Conservation (phyloP, 805 yeast genomes). For the Candida maltosa region DNA sequence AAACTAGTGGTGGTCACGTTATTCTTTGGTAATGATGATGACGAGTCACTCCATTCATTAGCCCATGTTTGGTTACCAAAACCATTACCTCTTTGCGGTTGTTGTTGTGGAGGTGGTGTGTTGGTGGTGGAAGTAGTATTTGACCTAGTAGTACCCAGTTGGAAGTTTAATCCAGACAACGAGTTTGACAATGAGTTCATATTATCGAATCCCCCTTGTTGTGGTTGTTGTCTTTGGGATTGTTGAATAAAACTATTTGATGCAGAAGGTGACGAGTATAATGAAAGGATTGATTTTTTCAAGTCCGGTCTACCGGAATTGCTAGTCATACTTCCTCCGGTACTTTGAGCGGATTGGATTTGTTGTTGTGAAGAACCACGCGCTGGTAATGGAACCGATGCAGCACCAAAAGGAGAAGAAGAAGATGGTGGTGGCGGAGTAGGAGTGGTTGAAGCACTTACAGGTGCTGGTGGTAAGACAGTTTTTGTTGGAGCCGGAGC, state of each 20-base stretch:
- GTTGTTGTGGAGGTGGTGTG: too few species aligned
- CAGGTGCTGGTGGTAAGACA: slow-evolving; percentile 9
- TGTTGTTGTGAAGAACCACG: slow-evolving; percentile 11
- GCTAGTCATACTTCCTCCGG: slow-evolving; percentile 27
- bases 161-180: slow-evolving; percentile 17
- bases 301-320: slow-evolving; percentile 65
- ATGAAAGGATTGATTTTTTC: slow-evolving; percentile 85
- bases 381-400: neutral
- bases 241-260: slow-evolving; percentile 40
- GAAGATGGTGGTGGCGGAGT: slow-evolving; percentile 3
- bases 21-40: slow-evolving; percentile 7
- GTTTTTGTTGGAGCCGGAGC: slow-evolving; percentile 8
- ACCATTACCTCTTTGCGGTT: too few species aligned
- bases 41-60: slow-evolving; percentile 35
- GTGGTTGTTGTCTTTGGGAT: slow-evolving; percentile 22
- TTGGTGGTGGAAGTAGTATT: neutral
- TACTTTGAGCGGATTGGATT: slow-evolving; percentile 29
- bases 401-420: slow-evolving; percentile 4
- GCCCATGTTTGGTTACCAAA: slow-evolving; percentile 16
- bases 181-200: slow-evolving; percentile 18
- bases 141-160: too few species aligned
- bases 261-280: slow-evolving; percentile 63
- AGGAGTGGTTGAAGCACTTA: slow-evolving; percentile 5
- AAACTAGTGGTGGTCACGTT: slow-evolving; percentile 16
- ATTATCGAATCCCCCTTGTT: slow-evolving; percentile 1